Conservation (phyloP, 2,329 filamentous ascomycete species). For the Nemania serpens region DNA sequence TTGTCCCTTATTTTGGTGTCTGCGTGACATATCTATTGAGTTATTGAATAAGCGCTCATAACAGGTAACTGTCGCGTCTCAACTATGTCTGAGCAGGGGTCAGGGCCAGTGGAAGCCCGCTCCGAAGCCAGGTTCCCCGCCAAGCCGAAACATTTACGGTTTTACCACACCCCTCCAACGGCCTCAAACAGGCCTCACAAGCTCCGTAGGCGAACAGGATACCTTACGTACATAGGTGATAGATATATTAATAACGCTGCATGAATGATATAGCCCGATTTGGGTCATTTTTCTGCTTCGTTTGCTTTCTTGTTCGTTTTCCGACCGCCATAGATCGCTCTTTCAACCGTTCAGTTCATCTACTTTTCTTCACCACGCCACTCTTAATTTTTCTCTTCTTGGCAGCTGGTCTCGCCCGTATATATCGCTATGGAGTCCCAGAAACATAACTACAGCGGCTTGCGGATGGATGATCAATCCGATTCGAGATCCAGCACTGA, state of each 20-base stretch:
- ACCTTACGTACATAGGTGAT: background rate
- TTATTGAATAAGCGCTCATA: background rate
- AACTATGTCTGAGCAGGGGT: slow-evolving; percentile 19
- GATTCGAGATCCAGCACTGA: slow-evolving; percentile 47
- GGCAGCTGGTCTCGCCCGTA: slow-evolving; percentile 20
- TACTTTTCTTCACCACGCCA: background rate
- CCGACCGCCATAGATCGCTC: background rate
- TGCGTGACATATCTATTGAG: background rate
- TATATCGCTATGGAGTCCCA: slow-evolving; percentile 33
- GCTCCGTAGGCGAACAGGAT: background rate
- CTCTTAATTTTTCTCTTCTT: background rate
- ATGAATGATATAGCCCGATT: slow-evolving; percentile 7
- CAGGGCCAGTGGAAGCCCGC: background rate
- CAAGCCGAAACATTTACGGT: slow-evolving; percentile 26
- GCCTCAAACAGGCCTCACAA: background rate
- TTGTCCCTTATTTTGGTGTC: too few species aligned
- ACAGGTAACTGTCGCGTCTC: slow-evolving; percentile 8
- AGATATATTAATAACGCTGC: background rate
- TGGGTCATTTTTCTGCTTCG: background rate
- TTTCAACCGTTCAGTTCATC: background rate
- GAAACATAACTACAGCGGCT: slow-evolving; percentile 40
- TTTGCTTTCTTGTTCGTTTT: background rate
- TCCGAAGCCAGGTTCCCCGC: slow-evolving; percentile 13
- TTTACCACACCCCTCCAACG: slow-evolving; percentile 3
- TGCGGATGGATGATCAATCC: slow-evolving; percentile 43